A percentile compares a stretch with the other conserved stretches of the same genome.
These are phyloP conservation scores for Rhododendron kiyosumense DNA, from an alignment of 148 eudicot genomes.

Conservation along the genomic window DNA sequence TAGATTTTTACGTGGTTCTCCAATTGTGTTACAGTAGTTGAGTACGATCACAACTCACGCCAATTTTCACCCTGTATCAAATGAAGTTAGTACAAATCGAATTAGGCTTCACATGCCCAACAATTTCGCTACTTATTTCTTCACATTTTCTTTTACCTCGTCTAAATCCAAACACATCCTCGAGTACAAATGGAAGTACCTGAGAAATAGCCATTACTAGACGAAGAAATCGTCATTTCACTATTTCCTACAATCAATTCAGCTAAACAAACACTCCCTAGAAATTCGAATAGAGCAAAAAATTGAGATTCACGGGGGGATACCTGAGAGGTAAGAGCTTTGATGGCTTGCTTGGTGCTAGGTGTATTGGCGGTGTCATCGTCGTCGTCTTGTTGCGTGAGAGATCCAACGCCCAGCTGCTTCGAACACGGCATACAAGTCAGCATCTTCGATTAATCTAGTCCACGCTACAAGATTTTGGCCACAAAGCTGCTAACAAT, in stretches of 20 bases:
- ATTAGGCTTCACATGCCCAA: neutral
- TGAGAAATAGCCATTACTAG: neutral
- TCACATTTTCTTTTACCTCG: neutral
- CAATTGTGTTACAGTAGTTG: neutral
- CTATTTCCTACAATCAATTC: neutral
- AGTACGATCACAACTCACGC: neutral
- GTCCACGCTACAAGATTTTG: neutral
- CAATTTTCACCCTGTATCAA: neutral
- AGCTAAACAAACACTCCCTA: neutral
- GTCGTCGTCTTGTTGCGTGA: constrained; percentile 33
- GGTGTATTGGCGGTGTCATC: constrained; percentile 45
- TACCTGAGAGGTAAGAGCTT: constrained; percentile 72
- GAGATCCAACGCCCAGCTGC: constrained; percentile 56
- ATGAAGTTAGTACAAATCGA: neutral
- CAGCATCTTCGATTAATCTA: constrained; percentile 35
- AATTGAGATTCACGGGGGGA: neutral
- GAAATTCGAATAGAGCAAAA: neutral
- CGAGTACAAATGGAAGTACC: neutral
- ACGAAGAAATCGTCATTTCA: neutral
- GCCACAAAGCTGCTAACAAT: neutral
- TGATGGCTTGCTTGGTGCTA: constrained; percentile 63
- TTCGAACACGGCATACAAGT: constrained; percentile 71
- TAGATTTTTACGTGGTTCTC: neutral
- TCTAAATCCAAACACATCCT: neutral
- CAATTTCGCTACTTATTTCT: neutral